phyloP scores from a whole-genome alignment of 1,139 yeast genomes.

The Hanseniaspora gamundiae region DNA sequence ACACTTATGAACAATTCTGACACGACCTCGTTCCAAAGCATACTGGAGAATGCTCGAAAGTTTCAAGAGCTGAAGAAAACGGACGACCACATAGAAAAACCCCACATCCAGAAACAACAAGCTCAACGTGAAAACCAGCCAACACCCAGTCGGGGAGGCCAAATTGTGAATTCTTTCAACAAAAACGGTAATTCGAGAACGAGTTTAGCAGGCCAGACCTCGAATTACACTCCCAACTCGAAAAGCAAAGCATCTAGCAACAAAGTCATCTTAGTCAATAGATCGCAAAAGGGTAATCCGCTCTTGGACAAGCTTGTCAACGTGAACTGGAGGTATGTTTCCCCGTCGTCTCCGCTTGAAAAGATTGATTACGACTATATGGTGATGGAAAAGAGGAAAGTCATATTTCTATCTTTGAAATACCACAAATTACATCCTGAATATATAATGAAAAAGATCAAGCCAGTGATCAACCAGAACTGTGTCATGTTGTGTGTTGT shows the following conservation, averaged over 20 bases:
- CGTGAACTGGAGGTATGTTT: constrained; percentile 39
- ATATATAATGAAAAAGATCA: constrained; percentile 61
- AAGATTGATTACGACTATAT: constrained; percentile 53
- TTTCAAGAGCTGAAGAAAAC: constrained; percentile 19
- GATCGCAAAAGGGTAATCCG: constrained; percentile 52
- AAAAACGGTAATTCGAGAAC: constrained; percentile 10
- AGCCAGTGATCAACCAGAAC: constrained; percentile 39
- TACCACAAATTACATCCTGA: constrained; percentile 86
- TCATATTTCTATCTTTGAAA: constrained; percentile 54
- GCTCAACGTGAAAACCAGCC: not conserved
- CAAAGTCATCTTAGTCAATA: constrained; percentile 34
- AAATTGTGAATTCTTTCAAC: constrained; percentile 18
- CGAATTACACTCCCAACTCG: not conserved
- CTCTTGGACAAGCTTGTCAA: constrained; percentile 33
- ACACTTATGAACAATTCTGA: constrained; percentile 27
- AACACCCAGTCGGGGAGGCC: not conserved
- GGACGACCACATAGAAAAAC: not conserved
- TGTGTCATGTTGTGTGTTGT: constrained; percentile 62
- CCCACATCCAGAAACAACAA: not conserved
- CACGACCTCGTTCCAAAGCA: constrained; percentile 50
- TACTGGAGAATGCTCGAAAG: constrained; percentile 48
- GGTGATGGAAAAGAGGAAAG: constrained; percentile 48
- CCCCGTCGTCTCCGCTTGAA: constrained; percentile 24
- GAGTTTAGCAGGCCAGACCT: not conserved
- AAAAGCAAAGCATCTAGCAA: too few relatives aligned